Base-by-base conservation (phyloP, 2,329 filamentous ascomycete genomes). In the Madurella mycetomatis region DNA sequence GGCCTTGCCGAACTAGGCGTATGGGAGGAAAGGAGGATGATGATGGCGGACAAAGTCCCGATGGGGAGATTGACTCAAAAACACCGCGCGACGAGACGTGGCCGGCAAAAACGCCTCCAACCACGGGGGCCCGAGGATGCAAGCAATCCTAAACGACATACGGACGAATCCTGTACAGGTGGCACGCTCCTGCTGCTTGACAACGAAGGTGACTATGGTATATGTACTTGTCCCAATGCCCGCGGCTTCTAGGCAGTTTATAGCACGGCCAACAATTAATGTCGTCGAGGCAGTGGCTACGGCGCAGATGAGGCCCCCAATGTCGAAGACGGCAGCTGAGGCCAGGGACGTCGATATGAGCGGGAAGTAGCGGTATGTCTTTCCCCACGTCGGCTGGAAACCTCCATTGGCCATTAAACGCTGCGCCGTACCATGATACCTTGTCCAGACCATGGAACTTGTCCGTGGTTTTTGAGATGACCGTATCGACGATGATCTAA, bases 361-460 rank as follows among this genome's bases (percentile, higher is more conserved):
- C n/a, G 71, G 63, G 60, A 76, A 77, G 59, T 73, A 73, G 15
- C 63, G 65, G 53, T 67, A 67, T 4, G 60, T 62, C 2, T 70
- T 70, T 30, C 66, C 65, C 50, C 62, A 61, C 2, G 58, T 39
- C 1, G 60, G 56, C 48, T 61, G 61, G 48, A 58, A 59, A 4
- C 50, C 58, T 11, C 63, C 68, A 2, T 67, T 49, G 0, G 68
- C 70, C 31, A 71, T 60, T 53, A 71, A 69, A 75, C 11, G 72
- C 73, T 15, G 70, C 69, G 4, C 72, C 73, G 53, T 79, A 78
- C 76, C 76, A 79, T 17, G 72, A 73, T 7, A 76, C 69, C 47
- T 76, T 66, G 34, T 69, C 55, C 18, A 74, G 59, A 31, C 69
- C 59, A 15, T 68, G 53, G 49, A 66, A 67, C n/a, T 67, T 68